Evolutionary conservation across 163 green algal species (phyloP).

Genomic region (Chlamydomonas reinhardtii): DNA sequence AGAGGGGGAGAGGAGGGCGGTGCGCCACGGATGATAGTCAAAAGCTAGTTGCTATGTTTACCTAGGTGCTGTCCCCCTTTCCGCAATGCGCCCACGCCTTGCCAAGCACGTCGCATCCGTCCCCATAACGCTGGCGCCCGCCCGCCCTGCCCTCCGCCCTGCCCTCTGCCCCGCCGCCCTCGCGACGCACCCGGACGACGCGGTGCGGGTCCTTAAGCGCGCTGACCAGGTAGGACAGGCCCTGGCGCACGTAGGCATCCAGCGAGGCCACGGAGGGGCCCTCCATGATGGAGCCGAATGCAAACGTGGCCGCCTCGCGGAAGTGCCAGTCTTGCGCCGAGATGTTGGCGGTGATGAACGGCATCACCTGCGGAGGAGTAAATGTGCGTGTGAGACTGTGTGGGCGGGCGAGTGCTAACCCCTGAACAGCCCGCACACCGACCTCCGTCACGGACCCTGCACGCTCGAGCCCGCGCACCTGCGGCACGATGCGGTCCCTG

Average conservation of each 20-base stretch:
- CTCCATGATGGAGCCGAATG: conserved; percentile 97
- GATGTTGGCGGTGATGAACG: conserved; percentile 89
- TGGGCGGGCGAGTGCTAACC: no score
- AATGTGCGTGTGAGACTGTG: no score
- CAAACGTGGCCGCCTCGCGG: conserved; percentile 95
- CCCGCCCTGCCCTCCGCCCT: no score
- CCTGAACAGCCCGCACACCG: no score
- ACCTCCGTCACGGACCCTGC: no score
- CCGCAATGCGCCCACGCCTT: no score
- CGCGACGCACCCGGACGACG: conserved; percentile 67
- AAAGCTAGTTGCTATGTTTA: no score
- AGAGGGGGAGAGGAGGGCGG: not conserved
- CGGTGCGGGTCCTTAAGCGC: conserved; percentile 86
- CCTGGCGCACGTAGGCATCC: conserved; percentile 74
- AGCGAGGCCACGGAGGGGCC: conserved; percentile 81
- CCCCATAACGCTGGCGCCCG: no score
- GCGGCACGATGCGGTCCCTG: conserved; percentile 84
- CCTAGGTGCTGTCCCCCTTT: no score
- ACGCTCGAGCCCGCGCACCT: conserved; percentile 85
- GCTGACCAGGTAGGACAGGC: conserved; percentile 84
- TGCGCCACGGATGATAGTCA: no score
- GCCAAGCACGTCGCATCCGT: no score
- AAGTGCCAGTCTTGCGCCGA: conserved; percentile 90
- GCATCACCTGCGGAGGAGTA: conserved; percentile 72
- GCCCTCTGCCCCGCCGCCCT: no score